Evolutionary conservation across 805 yeast genomes (phyloP).

Genomic region (Pichia deserticola): DNA sequence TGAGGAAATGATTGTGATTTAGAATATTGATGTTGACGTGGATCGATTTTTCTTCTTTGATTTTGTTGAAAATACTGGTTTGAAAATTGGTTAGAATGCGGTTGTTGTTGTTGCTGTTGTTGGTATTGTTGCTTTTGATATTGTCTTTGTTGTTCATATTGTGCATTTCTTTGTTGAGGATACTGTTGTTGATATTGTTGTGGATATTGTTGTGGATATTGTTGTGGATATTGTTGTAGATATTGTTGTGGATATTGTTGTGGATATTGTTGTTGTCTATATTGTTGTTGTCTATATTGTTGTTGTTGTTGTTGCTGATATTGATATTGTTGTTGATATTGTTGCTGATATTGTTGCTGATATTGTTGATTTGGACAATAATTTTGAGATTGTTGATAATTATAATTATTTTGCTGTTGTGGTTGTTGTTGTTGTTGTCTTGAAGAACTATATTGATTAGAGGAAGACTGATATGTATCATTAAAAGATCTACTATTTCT

Average conservation of each 20-base stretch:
- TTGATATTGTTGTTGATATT: background rate
- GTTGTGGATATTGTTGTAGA: background rate
- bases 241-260: background rate
- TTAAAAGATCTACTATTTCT: background rate
- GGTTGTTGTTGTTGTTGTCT: background rate
- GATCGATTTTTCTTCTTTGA: background rate
- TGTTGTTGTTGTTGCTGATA: background rate
- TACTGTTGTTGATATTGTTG: background rate
- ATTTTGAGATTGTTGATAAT: conserved; percentile 6
- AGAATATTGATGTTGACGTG: background rate
- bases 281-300: background rate
- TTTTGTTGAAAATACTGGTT: background rate
- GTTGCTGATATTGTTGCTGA: background rate
- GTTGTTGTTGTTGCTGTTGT: background rate
- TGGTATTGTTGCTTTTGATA: background rate
- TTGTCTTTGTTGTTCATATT: background rate
- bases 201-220: background rate
- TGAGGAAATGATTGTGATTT: background rate
- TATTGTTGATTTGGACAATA: conserved; percentile 1
- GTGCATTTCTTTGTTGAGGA: background rate
- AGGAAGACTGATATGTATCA: background rate
- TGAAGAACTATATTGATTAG: background rate
- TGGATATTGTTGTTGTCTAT: background rate
- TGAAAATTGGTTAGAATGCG: background rate
- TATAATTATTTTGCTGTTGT: background rate